phyloP scores from a whole-genome alignment of 2,329 filamentous ascomycete species.

The Fusarium subglutinans region DNA sequence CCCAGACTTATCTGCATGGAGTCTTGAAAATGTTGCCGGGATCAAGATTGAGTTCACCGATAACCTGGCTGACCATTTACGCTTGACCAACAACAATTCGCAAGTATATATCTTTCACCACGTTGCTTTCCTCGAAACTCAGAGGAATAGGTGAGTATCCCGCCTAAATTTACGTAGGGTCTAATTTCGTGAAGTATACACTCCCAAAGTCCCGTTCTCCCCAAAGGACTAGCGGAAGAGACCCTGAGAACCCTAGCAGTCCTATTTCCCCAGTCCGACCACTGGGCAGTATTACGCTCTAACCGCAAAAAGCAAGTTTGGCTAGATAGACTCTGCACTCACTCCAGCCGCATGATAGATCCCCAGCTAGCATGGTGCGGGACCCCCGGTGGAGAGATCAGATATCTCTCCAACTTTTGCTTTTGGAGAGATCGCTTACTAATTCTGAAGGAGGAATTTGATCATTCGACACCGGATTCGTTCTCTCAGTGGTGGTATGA shows the following conservation, averaged over 20 bases:
- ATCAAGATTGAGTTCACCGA: background rate
- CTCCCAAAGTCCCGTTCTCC: background rate
- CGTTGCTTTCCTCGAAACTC: rapidly evolving
- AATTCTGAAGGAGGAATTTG: rapidly evolving
- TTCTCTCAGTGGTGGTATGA: background rate
- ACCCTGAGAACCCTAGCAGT: rapidly evolving
- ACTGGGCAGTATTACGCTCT: rapidly evolving
- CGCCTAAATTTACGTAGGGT: too few relatives aligned
- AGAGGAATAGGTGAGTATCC: background rate
- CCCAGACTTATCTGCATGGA: rapidly evolving
- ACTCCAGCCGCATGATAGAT: rapidly evolving
- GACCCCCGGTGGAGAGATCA: background rate
- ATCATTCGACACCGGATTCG: rapidly evolving
- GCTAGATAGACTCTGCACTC: background rate
- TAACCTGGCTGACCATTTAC: rapidly evolving
- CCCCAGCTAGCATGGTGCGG: background rate
- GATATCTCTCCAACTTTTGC: background rate
- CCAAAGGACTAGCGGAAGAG: rapidly evolving
- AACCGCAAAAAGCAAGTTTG: background rate
- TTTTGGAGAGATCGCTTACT: rapidly evolving
- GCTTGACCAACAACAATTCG: rapidly evolving
- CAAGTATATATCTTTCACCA: rapidly evolving
- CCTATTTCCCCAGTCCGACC: rapidly evolving
- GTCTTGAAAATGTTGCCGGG: background rate
- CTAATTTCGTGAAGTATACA: too few relatives aligned